phyloP scores from a whole-genome alignment of 2,329 filamentous ascomycete genomes.

The Emmonsia crescens region DNA sequence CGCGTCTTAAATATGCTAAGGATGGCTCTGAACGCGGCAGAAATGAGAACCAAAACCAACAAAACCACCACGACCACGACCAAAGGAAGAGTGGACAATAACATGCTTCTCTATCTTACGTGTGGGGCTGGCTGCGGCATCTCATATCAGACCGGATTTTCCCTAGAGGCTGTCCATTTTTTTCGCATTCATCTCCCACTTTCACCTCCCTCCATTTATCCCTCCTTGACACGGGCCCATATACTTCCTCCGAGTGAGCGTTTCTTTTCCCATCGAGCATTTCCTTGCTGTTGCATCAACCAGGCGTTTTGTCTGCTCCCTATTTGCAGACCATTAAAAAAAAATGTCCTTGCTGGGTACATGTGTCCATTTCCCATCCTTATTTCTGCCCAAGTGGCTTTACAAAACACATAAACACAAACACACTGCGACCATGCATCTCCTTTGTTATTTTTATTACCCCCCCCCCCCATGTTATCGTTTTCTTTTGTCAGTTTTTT shows the following conservation, averaged over 20 bases:
- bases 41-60: not conserved
- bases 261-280: conserved; percentile 7
- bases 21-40: not conserved
- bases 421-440: conserved; percentile 1
- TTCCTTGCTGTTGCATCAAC: conserved; percentile 12
- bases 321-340: not conserved
- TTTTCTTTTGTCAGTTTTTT: not conserved
- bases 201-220: conserved; percentile 3
- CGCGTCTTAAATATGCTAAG: not conserved
- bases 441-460: conserved; percentile 11
- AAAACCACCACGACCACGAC: not conserved
- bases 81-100: not conserved
- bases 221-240: conserved; percentile 11
- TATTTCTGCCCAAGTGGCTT: conserved; percentile 5
- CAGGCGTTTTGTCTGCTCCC: conserved; percentile 11
- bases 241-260: conserved; percentile 11
- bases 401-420: not conserved
- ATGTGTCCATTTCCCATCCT: conserved; percentile 1
- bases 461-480: conserved; percentile 13
- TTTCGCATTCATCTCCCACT: not conserved
- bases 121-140: not conserved
- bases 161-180: not conserved
- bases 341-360: conserved; percentile 4
- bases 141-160: not conserved
- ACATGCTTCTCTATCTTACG: not conserved